Percentiles rank a stretch among this genome's conserved stretches.
phyloP scores from a whole-genome alignment of 1,284 basidiomycete genomes.

The Naganishia cerealis region DNA sequence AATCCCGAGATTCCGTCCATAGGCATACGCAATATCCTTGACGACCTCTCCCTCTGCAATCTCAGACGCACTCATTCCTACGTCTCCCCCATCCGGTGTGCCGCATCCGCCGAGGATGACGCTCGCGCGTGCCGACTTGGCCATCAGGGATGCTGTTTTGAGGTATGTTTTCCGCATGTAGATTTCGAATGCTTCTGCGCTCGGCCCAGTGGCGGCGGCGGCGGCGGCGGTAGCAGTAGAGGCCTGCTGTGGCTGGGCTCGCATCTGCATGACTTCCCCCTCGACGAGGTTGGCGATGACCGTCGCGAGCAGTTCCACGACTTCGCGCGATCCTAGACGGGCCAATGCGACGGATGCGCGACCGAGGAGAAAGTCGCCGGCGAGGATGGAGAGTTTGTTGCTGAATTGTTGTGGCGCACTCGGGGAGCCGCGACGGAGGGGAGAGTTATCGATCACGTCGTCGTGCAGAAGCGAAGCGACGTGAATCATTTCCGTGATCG shows the following conservation, averaged over 20 bases:
- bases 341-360: constrained; percentile 85
- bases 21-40: constrained; percentile 92
- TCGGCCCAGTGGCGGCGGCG: constrained; percentile 48
- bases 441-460: constrained; percentile 86
- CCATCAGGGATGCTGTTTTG: constrained; percentile 94
- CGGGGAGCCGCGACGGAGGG: constrained; percentile 74
- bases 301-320: constrained; percentile 87
- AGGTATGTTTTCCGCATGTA: constrained; percentile 94
- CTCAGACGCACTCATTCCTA: constrained; percentile 47
- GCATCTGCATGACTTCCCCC: constrained; percentile 90
- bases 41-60: constrained; percentile 62
- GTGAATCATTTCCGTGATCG: constrained; percentile 98
- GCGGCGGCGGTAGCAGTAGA: constrained; percentile 41
- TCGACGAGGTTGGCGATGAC: constrained; percentile 95
- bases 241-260: constrained; percentile 57
- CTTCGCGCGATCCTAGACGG: constrained; percentile 79
- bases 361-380: constrained; percentile 92
- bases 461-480: constrained; percentile 94
- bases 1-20: constrained; percentile 84
- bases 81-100: constrained; percentile 43
- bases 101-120: constrained; percentile 83
- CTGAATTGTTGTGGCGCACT: constrained; percentile 85
- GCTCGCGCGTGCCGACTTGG: constrained; percentile 83
- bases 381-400: constrained; percentile 93
- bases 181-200: constrained; percentile 69